Evolutionary conservation across 352 stramenopile species (phyloP).

Genomic region (Phytophthora cryptogea): DNA sequence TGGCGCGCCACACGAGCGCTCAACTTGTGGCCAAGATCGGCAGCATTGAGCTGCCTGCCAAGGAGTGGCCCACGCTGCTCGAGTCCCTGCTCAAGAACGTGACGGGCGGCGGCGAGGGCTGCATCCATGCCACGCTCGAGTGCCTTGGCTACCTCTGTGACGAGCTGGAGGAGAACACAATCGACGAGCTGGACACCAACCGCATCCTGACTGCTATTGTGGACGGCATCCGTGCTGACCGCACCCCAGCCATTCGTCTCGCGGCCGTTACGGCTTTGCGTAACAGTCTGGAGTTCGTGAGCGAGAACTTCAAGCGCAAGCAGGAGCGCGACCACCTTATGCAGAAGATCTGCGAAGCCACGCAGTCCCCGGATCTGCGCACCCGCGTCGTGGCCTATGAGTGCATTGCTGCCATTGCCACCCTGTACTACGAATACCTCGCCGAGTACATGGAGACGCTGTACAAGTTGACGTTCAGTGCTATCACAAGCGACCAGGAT

Average conservation of each 20-base stretch:
- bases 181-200: slow-evolving; percentile 91
- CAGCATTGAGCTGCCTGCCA: slow-evolving; percentile 92
- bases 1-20: slow-evolving; percentile 86
- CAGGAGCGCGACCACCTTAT: slow-evolving; percentile 96
- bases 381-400: slow-evolving; percentile 94
- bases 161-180: slow-evolving; percentile 70
- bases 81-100: slow-evolving; percentile 94
- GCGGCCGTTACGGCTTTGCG: slow-evolving; percentile 92
- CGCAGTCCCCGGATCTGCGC: slow-evolving; percentile 87
- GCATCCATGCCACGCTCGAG: slow-evolving; percentile 92
- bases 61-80: slow-evolving; percentile 95
- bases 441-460: slow-evolving; percentile 95
- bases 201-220: slow-evolving; percentile 97
- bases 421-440: slow-evolving; percentile 97
- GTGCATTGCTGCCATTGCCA: slow-evolving; percentile 94
- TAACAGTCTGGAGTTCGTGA: slow-evolving; percentile 96
- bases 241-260: slow-evolving; percentile 88
- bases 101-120: slow-evolving; percentile 76
- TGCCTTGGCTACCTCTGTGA: slow-evolving; percentile 87
- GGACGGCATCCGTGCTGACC: slow-evolving; percentile 92
- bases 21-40: slow-evolving; percentile 95
- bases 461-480: slow-evolving; percentile 95
- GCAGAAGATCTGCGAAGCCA: slow-evolving; percentile 95
- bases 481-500: slow-evolving; percentile 92
- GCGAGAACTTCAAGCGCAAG: slow-evolving; percentile 96